These are phyloP conservation scores for Tanacetum coccineum DNA, from an alignment of 129 eudicot genomes.

Conservation along the genomic window DNA sequence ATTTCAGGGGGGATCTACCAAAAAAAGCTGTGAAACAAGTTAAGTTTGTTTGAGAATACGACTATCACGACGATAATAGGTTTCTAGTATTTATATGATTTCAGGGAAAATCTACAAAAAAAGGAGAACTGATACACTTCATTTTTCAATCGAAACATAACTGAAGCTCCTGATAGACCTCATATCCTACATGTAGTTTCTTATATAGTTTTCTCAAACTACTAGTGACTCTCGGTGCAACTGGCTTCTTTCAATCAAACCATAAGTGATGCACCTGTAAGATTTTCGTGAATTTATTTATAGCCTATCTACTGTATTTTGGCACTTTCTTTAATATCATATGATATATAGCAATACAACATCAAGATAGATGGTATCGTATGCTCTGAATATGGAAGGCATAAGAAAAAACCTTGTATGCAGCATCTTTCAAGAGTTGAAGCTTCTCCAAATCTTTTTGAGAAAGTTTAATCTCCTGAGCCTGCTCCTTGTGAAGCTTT, in stretches of 20 bases:
- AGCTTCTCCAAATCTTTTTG: conserved; percentile 86
- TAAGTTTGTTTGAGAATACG: neutral
- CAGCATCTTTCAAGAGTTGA: conserved; percentile 82
- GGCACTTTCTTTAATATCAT: neutral
- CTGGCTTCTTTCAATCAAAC: too few relatives aligned
- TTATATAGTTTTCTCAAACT: too few relatives aligned
- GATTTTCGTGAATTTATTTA: neutral
- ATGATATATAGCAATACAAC: neutral
- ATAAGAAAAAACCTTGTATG: conserved; percentile 59
- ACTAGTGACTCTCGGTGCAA: too few relatives aligned
- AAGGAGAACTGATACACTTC: too few relatives aligned
- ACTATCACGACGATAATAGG: neutral
- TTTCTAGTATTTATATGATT: too few relatives aligned
- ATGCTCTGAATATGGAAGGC: conserved; percentile 8
- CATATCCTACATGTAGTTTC: too few relatives aligned
- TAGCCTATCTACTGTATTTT: neutral
- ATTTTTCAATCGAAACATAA: too few relatives aligned
- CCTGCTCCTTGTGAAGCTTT: conserved; percentile 98
- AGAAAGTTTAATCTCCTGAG: conserved; percentile 79
- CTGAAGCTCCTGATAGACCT: too few relatives aligned
- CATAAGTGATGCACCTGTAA: neutral
- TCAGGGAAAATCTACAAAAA: too few relatives aligned
- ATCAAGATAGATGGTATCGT: neutral
- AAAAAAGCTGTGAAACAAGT: neutral
- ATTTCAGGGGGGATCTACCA: neutral